A percentile compares a stretch with the other conserved stretches of the same genome.
These are phyloP conservation scores for Russula sp. DNA, from an alignment of 768 basidiomycete species.

Conservation along the genomic window DNA sequence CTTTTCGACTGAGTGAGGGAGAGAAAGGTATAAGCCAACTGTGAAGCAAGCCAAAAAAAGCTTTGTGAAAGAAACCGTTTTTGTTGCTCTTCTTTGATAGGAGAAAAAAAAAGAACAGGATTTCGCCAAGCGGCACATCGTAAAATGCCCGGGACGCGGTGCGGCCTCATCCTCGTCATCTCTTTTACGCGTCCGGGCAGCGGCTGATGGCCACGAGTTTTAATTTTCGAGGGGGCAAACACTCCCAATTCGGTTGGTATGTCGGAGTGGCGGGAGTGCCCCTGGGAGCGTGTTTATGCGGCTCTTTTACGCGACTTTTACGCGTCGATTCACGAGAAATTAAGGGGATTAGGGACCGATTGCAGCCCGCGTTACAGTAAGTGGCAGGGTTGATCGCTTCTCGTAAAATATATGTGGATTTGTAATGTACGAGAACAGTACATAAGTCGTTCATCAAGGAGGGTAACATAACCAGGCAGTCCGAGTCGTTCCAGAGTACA, in stretches of 20 bases:
- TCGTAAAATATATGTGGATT: neutral
- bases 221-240: neutral
- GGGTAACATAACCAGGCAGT: neutral
- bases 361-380: neutral
- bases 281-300: neutral
- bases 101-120: too few relatives aligned
- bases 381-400: too few relatives aligned
- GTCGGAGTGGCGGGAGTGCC: neutral
- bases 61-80: too few relatives aligned
- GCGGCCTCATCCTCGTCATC: too few relatives aligned
- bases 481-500: neutral
- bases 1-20: too few relatives aligned
- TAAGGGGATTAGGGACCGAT: neutral
- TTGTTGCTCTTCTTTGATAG: too few relatives aligned
- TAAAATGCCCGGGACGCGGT: too few relatives aligned
- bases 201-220: too few relatives aligned
- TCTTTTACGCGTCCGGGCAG: too few relatives aligned
- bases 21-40: too few relatives aligned
- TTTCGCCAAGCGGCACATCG: too few relatives aligned
- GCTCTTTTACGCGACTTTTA: neutral
- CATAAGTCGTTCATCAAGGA: neutral
- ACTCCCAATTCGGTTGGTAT: neutral
- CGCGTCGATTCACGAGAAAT: neutral
- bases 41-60: too few relatives aligned
- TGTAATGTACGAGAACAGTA: neutral